phyloP scores from a whole-genome alignment of 2,329 filamentous ascomycete genomes.

The Curvularia lunata region DNA sequence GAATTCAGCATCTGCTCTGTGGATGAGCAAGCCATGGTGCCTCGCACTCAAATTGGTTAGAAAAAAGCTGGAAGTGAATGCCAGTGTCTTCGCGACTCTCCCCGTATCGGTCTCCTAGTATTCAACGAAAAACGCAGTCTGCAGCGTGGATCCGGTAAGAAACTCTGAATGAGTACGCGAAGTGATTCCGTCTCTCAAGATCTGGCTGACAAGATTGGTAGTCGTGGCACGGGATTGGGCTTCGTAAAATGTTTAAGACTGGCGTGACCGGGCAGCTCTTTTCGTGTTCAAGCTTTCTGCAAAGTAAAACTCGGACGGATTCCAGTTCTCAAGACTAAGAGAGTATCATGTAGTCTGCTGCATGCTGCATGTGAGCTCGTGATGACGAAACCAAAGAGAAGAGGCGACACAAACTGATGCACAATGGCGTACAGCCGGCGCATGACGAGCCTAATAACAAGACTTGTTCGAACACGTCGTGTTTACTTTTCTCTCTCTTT shows the following conservation, averaged over 20 bases:
- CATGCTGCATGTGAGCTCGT: not conserved
- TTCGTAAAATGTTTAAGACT: constrained; percentile 1
- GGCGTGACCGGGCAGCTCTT: constrained; percentile 18
- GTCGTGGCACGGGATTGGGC: not conserved
- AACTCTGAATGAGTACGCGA: constrained; percentile 29
- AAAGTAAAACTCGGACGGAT: not conserved
- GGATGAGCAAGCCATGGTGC: constrained; percentile 23
- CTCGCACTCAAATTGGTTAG: not conserved
- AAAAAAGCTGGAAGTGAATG: not conserved
- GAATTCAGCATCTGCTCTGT: constrained; percentile 32
- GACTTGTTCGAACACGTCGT: not conserved
- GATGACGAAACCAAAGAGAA: not conserved
- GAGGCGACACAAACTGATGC: not conserved
- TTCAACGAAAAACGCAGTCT: constrained; percentile 10
- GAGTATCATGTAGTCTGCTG: not conserved
- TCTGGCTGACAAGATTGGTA: constrained; percentile 2
- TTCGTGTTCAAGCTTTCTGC: not conserved
- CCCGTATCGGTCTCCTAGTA: not conserved
- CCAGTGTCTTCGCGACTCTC: not conserved
- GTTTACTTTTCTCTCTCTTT: not conserved
- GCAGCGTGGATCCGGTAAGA: constrained; percentile 34
- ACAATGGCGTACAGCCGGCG: not conserved
- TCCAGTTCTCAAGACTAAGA: not conserved
- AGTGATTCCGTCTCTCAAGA: constrained; percentile 28
- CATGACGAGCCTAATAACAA: not conserved